Percentiles rank a stretch among this genome's conserved stretches.
phyloP scores from a whole-genome alignment of 495 filamentous ascomycete species.

The Bacidia gigantensis region DNA sequence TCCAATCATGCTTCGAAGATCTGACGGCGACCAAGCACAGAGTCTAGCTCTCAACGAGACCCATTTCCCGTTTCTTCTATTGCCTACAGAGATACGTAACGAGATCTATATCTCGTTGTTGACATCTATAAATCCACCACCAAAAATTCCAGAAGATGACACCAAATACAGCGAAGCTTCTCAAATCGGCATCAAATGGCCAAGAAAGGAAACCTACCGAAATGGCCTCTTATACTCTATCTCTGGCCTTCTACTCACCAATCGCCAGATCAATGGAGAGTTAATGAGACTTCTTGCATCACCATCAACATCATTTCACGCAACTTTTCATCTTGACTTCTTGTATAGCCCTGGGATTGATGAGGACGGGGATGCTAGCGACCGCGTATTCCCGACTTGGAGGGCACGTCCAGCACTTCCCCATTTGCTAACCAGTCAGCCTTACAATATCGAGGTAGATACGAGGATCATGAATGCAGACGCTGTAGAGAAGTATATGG shows the following conservation, averaged over 20 bases:
- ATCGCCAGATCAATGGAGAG: not conserved
- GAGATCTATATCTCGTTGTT: not conserved
- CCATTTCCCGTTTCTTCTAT: not conserved
- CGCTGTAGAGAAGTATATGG: too few relatives aligned
- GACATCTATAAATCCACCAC: not conserved
- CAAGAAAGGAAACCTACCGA: not conserved
- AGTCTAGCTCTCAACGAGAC: not conserved
- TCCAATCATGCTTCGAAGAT: too few relatives aligned
- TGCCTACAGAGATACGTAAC: not conserved
- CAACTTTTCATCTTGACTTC: not conserved
- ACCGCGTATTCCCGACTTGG: too few relatives aligned
- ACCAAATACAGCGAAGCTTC: not conserved
- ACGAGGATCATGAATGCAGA: too few relatives aligned
- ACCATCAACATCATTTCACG: not conserved
- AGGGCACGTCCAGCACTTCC: too few relatives aligned
- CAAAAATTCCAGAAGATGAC: not conserved
- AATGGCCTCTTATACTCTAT: not conserved
- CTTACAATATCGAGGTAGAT: too few relatives aligned
- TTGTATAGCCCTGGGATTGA: too few relatives aligned
- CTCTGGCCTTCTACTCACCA: not conserved
- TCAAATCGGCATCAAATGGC: not conserved
- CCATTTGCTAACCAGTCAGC: too few relatives aligned
- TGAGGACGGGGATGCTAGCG: too few relatives aligned
- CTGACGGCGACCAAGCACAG: too few relatives aligned
- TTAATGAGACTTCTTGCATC: not conserved